Base-by-base conservation (phyloP, 139 green algal species). In the Pleodorina starrii region DNA sequence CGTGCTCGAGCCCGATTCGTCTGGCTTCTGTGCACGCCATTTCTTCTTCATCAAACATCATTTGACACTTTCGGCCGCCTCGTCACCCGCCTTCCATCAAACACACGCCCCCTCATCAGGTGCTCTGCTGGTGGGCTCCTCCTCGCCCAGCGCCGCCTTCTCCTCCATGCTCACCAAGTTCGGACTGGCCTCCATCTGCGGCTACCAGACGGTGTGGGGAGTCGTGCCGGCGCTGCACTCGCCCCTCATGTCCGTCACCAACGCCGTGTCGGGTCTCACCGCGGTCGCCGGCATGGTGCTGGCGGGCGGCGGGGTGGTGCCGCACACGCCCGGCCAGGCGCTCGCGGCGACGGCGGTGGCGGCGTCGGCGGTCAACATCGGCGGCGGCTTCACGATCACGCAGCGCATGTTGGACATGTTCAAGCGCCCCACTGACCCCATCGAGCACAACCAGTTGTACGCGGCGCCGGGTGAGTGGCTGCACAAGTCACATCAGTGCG, bases 361-460 rank as follows among this genome's bases (percentile, higher is more conserved):
- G 19, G 91, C 93, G 0, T 96, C 91, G 5, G 94, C 96, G 0
- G 88, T 99, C 86, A 99, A 99, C 93, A 98, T 99, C 69, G 95
- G 94, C 38, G 97, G 97, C 25, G 97, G 97, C 46, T 99, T 99
- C 92, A 96, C 94, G 46, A 95, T 99, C 91, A 99, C 97, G 0
- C 91, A 94, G 89, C 92, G 92, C 76, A 99, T 99, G 97, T 94
- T 99, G 63, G 96, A 98, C 92, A 98, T 99, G 96, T 99, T 99
- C 95, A 95, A 95, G 90, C 93, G 96, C 17, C 94, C 96, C 16
- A 93, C 88, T 32, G 97, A 99, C 90, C 95, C 97, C 14, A 91
- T 94, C 0, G 95, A 98, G 91, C 94, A 98, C 94, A 96, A 96
- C 90, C 92, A 95, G 75, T 87, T 98, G 40, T 93, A 91, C 66